Conservation (phyloP, 2,329 filamentous ascomycete genomes). For the Magnaporthiopsis poae region DNA sequence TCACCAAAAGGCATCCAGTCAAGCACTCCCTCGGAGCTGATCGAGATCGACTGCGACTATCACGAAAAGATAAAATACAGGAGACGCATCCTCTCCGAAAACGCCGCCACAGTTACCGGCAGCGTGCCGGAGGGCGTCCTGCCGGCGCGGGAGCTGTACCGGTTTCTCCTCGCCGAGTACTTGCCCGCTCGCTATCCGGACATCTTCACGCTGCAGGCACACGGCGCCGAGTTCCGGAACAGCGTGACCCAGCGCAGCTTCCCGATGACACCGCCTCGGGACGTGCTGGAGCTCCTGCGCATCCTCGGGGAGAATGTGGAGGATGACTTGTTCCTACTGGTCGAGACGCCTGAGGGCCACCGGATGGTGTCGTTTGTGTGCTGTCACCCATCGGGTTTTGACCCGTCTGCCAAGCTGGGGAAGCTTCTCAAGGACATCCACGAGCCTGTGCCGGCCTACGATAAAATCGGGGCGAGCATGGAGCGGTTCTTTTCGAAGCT, state of each 20-base stretch:
- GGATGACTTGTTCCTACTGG: conserved; percentile 44
- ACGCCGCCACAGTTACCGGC: conserved; percentile 33
- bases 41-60: conserved; percentile 44
- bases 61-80: conserved; percentile 31
- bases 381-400: conserved; percentile 43
- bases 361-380: conserved; percentile 38
- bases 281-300: conserved; percentile 18
- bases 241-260: conserved; percentile 24
- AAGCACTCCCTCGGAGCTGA: conserved; percentile 37
- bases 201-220: conserved; percentile 31
- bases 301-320: conserved; percentile 36
- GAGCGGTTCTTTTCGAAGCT: conserved; percentile 42
- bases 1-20: conserved; percentile 29
- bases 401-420: conserved; percentile 40
- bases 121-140: conserved; percentile 28
- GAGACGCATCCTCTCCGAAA: conserved; percentile 26
- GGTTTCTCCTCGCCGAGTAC: conserved; percentile 35
- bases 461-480: conserved; percentile 46
- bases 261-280: conserved; percentile 20
- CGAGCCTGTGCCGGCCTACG: conserved; percentile 41
- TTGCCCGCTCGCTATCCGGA: conserved; percentile 39
- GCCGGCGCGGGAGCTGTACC: conserved; percentile 39
- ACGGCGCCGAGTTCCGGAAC: conserved; percentile 29
- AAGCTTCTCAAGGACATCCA: conserved; percentile 40
- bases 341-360: conserved; percentile 32